Evolutionary conservation across 208 protist species (phyloP), one percentile per base, ranked within the genome.

Genomic region (Leishmania aethiopica): DNA sequence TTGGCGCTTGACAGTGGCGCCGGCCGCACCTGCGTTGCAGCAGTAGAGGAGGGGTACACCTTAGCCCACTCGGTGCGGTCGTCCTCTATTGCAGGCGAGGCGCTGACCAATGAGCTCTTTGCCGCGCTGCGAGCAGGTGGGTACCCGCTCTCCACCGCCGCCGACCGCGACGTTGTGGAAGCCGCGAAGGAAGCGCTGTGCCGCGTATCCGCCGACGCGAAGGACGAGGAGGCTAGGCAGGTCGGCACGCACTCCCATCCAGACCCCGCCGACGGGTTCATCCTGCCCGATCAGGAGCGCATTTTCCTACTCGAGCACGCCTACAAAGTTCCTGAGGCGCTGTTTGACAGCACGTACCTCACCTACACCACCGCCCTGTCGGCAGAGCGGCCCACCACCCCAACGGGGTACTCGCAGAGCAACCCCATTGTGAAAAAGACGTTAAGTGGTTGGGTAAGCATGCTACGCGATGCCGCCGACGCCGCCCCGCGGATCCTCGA

Each of bases 1-100:
- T 90, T 99, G 19, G 99, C 99, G 10, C 86, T 99, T 49, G 99
- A 99, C 88, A 99, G 96, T 79, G 99, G 99, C 67, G 99, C 99
- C 75, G 99, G 99, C 69, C 97, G 99, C 53, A 99, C 99, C 19
- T 99, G 99, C 79, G 94, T 99, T 72, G 97, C 99, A 4, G 99
- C 99, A 28, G 98, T 99, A 13, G 99, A 94, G 81, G 98, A 99
- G 71, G 99, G 99, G 80, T 99, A 99, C 87, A 85, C 79, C 32
- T 84, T 98, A 47, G 80, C 88, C 10, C 88, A 97, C 79, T 88
- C 92, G 2, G 84, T 97, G 53, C 85, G 87, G 15, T 72, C 86
- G 8, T 88, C 96, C 25, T 35, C 79, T 53, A 45, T 98, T 22
- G 96, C 93, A 17, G 97, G 97, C 17, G 84, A 94, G 60, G 86